Percentiles rank a stretch among this genome's conserved stretches.
These are phyloP conservation scores for Globisporangium okanoganense DNA, from an alignment of 352 stramenopile species.

Conservation along the genomic window DNA sequence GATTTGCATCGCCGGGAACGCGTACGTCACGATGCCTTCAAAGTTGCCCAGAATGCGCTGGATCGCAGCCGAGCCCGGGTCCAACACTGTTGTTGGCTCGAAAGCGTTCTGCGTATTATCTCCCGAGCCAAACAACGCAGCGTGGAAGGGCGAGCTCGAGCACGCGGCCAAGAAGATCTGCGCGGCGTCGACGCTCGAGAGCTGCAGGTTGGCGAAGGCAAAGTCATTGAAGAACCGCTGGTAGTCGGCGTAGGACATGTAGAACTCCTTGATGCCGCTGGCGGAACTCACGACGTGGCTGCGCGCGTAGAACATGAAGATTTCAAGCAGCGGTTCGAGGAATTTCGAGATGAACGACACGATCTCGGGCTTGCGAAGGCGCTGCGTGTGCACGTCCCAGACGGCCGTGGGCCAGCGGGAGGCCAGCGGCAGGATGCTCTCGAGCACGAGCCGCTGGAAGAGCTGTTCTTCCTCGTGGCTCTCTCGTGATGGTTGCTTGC, in stretches of 20 bases:
- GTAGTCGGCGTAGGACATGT: constrained; percentile 68
- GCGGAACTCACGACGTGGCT: constrained; percentile 34
- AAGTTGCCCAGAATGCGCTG: constrained; percentile 35
- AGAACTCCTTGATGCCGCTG: constrained; percentile 51
- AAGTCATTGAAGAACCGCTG: constrained; percentile 79
- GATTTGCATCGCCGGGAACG: constrained; percentile 44
- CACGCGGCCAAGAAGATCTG: constrained; percentile 71
- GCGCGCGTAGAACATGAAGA: constrained; percentile 79
- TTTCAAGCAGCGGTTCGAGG: constrained; percentile 56
- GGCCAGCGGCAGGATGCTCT: constrained; percentile 55
- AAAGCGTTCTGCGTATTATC: constrained; percentile 1
- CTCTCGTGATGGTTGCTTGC: constrained; percentile 30
- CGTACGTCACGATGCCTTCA: constrained; percentile 46
- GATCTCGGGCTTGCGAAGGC: constrained; percentile 43
- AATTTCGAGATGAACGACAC: constrained; percentile 65
- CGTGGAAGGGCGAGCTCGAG: constrained; percentile 48
- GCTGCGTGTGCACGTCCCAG: constrained; percentile 50
- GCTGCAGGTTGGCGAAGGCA: constrained; percentile 56
- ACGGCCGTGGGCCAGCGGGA: constrained; percentile 47
- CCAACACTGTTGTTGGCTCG: neutral
- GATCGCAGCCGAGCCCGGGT: constrained; percentile 24
- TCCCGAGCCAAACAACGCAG: constrained; percentile 15
- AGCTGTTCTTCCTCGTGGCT: constrained; percentile 45
- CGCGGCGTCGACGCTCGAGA: constrained; percentile 65
- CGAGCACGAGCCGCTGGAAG: constrained; percentile 52